phyloP scores from a whole-genome alignment of 345 rosid genomes.

The Eucalyptus rudis region DNA sequence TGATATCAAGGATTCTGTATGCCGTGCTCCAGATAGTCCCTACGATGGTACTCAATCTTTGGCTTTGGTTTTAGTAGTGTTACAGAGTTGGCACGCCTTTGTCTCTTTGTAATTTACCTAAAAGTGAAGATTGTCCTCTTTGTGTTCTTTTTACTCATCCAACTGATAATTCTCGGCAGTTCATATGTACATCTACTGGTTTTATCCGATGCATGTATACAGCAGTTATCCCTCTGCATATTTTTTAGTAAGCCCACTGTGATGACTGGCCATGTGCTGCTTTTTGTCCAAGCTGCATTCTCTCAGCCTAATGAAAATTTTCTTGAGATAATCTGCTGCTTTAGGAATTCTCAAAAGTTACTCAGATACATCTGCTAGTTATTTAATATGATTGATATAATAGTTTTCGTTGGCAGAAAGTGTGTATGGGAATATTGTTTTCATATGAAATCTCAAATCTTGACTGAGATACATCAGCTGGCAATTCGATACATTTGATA shows the following conservation, averaged over 20 bases:
- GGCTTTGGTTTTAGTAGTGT: not conserved
- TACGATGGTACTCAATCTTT: slow-evolving; percentile 56
- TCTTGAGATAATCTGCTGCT: not conserved
- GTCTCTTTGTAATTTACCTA: not conserved
- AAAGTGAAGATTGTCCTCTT: not conserved
- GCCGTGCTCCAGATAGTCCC: slow-evolving; percentile 96
- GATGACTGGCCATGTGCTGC: not conserved
- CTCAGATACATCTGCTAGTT: not conserved
- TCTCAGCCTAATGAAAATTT: not conserved
- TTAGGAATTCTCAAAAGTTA: not conserved
- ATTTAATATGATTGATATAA: not conserved
- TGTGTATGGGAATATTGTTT: not conserved
- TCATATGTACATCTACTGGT: not conserved
- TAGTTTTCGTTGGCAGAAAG: not conserved
- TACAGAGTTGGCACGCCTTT: not conserved
- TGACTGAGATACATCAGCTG: not conserved
- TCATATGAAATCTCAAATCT: not conserved
- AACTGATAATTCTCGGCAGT: not conserved
- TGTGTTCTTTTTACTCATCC: not conserved
- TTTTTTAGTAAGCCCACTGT: not conserved
- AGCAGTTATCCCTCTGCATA: not conserved
- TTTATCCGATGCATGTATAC: not conserved
- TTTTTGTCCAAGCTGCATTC: not conserved
- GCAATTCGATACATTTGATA: not conserved
- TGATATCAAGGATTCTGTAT: slow-evolving; percentile 94